Conservation (phyloP, 192 early-diverging fungal species). For the Backusella westeae region DNA sequence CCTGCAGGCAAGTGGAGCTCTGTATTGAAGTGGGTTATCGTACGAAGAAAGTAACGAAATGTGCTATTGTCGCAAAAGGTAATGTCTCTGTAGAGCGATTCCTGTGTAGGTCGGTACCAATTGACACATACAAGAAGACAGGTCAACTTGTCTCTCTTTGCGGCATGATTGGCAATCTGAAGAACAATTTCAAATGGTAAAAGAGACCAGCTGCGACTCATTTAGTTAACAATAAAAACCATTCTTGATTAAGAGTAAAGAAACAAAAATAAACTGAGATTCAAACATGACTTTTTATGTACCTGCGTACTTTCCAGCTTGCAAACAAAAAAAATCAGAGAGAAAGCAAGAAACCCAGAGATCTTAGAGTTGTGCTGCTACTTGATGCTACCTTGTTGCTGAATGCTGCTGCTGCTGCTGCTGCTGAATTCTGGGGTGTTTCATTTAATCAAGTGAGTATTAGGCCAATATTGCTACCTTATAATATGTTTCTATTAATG, state of each 20-base stretch:
- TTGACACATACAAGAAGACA: background rate
- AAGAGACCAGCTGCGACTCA: background rate
- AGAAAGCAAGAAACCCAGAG: too few relatives aligned
- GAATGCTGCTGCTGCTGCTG: too few relatives aligned
- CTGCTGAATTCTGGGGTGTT: too few relatives aligned
- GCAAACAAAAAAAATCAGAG: too few relatives aligned
- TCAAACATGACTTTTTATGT: background rate
- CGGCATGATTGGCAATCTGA: background rate
- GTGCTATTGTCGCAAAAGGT: background rate
- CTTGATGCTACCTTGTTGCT: too few relatives aligned
- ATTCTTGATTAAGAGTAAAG: background rate
- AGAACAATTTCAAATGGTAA: background rate
- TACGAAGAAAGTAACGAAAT: background rate
- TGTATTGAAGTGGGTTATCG: background rate
- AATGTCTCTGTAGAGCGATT: background rate
- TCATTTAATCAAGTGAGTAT: too few relatives aligned
- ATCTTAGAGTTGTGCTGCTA: too few relatives aligned
- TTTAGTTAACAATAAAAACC: background rate
- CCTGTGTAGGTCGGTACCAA: constrained; percentile 3
- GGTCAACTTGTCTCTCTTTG: background rate
- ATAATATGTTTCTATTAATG: too few relatives aligned
- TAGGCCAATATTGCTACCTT: too few relatives aligned
- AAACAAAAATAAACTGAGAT: background rate
- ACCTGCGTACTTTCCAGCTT: too few relatives aligned
- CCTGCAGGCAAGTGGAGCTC: background rate